phyloP scores from a whole-genome alignment of 768 basidiomycete species.

The Mrakia gelida region DNA sequence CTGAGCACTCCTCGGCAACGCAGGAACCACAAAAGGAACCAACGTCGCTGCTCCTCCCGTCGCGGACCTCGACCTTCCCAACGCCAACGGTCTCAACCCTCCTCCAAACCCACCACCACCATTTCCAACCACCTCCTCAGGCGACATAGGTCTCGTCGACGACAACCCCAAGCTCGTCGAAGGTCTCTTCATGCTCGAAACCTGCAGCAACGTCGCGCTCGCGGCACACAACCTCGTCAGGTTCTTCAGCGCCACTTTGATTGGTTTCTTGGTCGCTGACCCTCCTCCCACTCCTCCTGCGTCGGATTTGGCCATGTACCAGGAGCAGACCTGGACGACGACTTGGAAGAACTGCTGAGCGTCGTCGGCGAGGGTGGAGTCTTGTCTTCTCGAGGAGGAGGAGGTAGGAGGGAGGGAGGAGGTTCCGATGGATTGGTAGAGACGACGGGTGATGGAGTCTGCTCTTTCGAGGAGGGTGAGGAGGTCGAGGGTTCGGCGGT shows the following conservation, averaged over 20 bases:
- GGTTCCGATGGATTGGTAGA: slow-evolving; percentile 14
- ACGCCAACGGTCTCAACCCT: slow-evolving; percentile 27
- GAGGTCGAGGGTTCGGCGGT: slow-evolving; percentile 7
- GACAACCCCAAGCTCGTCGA: slow-evolving; percentile 14
- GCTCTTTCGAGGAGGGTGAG: slow-evolving; percentile 4
- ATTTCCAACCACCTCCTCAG: neutral
- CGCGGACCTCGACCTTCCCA: slow-evolving; percentile 18
- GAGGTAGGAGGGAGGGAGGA: neutral
- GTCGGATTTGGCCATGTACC: neutral
- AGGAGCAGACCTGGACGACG: slow-evolving; percentile 17
- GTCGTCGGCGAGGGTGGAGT: slow-evolving; percentile 3
- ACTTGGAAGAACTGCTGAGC: slow-evolving; percentile 26
- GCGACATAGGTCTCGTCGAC: neutral
- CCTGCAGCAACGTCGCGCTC: slow-evolving; percentile 29
- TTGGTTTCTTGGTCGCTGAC: slow-evolving; percentile 4
- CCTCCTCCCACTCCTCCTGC: neutral
- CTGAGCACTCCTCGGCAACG: slow-evolving; percentile 3
- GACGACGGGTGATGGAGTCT: slow-evolving; percentile 7
- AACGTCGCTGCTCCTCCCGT: slow-evolving; percentile 16
- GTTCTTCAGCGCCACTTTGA: slow-evolving; percentile 28
- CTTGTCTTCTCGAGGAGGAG: neutral
- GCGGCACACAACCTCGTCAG: slow-evolving; percentile 28
- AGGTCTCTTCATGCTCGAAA: slow-evolving; percentile 24
- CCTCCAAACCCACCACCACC: neutral
- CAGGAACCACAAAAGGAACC: neutral